Evolutionary conservation across 176 grass and related monocot genomes (phyloP).

Genomic region (Elaeis guineensis): DNA sequence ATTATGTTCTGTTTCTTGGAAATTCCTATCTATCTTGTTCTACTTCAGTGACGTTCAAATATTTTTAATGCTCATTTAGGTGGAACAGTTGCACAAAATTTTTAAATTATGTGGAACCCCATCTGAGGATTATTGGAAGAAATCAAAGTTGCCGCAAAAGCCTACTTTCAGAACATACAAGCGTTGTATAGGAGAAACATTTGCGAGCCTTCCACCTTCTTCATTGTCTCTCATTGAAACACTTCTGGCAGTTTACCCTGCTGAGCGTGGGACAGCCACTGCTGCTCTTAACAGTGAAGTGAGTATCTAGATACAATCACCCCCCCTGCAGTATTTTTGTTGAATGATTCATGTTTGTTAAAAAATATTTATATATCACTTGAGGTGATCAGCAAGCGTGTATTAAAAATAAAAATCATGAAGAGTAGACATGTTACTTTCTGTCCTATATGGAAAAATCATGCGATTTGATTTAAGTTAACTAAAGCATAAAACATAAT

Average conservation of each 20-base stretch:
- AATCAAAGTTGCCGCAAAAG: conserved; percentile 44
- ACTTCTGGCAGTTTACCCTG: conserved; percentile 76
- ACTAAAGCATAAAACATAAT: too few species aligned
- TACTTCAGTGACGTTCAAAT: background rate
- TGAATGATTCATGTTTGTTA: background rate
- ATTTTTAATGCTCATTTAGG: conserved; percentile 32
- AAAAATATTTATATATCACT: too few species aligned
- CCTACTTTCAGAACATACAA: conserved; percentile 61
- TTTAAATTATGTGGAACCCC: conserved; percentile 94
- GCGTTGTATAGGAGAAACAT: conserved; percentile 53
- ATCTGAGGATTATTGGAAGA: conserved; percentile 67
- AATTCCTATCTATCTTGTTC: background rate
- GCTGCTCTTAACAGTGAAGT: conserved; percentile 92
- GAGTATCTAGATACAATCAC: conserved; percentile 17
- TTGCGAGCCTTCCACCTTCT: conserved; percentile 54
- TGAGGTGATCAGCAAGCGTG: too few species aligned
- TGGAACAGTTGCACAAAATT: conserved; percentile 94
- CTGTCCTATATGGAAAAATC: too few species aligned
- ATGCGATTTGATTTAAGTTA: too few species aligned
- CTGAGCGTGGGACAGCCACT: conserved; percentile 68
- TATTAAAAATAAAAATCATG: too few species aligned
- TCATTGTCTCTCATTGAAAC: conserved; percentile 68
- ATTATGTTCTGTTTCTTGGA: background rate
- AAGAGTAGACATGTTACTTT: too few species aligned
- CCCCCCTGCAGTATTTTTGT: conserved; percentile 1